These are phyloP conservation scores for Eutrema japonicum DNA, from an alignment of 345 rosid species.

Conservation along the genomic window DNA sequence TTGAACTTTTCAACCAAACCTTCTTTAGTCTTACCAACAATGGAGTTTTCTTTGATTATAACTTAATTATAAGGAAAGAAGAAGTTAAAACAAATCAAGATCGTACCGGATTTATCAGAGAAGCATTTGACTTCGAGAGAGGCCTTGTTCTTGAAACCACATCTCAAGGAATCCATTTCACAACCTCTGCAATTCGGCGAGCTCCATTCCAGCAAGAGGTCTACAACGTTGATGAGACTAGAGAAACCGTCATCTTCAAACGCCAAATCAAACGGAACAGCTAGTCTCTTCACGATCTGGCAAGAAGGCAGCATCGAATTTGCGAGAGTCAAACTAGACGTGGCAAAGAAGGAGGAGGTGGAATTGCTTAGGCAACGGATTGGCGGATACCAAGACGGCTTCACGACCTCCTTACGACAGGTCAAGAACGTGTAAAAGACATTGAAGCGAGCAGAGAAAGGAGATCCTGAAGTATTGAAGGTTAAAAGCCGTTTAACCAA, in stretches of 20 bases:
- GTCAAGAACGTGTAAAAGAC: slow-evolving; percentile 62
- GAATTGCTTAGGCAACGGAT: slow-evolving; percentile 65
- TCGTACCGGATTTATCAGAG: slow-evolving; percentile 44
- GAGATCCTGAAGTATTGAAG: slow-evolving; percentile 61
- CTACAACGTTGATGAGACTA: slow-evolving; percentile 30
- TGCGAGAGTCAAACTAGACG: slow-evolving; percentile 40
- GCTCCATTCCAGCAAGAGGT: slow-evolving; percentile 55
- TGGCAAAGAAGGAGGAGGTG: slow-evolving; percentile 58
- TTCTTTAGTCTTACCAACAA: neutral
- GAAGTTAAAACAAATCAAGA: neutral
- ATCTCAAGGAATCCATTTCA: slow-evolving; percentile 51
- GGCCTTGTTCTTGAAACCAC: slow-evolving; percentile 51
- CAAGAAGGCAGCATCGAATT: slow-evolving; percentile 47
- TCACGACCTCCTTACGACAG: slow-evolving; percentile 52
- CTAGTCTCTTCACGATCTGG: slow-evolving; percentile 31
- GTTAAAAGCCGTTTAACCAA: slow-evolving; percentile 55
- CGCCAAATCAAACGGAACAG: slow-evolving; percentile 43
- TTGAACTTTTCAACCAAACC: slow-evolving; percentile 5
- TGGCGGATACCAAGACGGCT: slow-evolving; percentile 37
- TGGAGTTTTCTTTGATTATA: neutral
- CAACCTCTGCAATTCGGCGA: slow-evolving; percentile 58
- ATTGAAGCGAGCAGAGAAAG: slow-evolving; percentile 46
- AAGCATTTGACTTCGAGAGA: slow-evolving; percentile 53
- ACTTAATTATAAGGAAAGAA: neutral
- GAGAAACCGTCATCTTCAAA: slow-evolving; percentile 30